Evolutionary conservation across 2,329 filamentous ascomycete genomes (phyloP).

Genomic region (Coniochaeta sp.): DNA sequence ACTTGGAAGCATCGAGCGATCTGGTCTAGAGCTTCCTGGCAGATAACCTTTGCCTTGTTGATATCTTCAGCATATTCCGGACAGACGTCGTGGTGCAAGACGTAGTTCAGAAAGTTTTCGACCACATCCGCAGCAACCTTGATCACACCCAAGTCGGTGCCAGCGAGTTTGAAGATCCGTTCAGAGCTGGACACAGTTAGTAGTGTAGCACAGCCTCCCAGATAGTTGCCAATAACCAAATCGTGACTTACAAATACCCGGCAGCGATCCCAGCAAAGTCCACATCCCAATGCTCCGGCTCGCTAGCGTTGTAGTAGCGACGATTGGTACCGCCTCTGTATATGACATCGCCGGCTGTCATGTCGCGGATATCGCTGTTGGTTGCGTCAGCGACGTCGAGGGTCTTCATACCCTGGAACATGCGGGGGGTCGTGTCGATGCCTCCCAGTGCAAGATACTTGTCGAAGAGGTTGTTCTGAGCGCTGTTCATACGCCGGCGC

Average conservation of each 20-base stretch:
- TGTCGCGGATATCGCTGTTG: slow-evolving; percentile 55
- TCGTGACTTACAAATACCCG: slow-evolving; percentile 62
- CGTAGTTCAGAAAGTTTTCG: slow-evolving; percentile 81
- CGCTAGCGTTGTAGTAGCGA: slow-evolving; percentile 42
- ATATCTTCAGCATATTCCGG: slow-evolving; percentile 70
- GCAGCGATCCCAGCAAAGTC: slow-evolving; percentile 74
- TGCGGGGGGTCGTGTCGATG: slow-evolving; percentile 49
- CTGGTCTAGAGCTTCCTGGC: slow-evolving; percentile 59
- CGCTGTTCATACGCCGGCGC: slow-evolving; percentile 64
- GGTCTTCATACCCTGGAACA: slow-evolving; percentile 55
- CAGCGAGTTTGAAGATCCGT: slow-evolving; percentile 47
- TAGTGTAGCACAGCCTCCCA: neutral
- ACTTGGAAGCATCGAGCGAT: slow-evolving; percentile 52
- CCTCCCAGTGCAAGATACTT: slow-evolving; percentile 82
- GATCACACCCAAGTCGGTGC: slow-evolving; percentile 47
- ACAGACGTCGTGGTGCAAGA: slow-evolving; percentile 78
- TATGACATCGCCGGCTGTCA: slow-evolving; percentile 56
- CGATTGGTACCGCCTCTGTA: slow-evolving; percentile 27
- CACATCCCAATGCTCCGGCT: slow-evolving; percentile 58
- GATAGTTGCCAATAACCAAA: neutral
- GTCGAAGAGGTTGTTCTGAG: slow-evolving; percentile 59
- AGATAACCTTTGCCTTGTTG: slow-evolving; percentile 56
- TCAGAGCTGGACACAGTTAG: slow-evolving; percentile 35
- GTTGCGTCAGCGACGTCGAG: slow-evolving; percentile 47
- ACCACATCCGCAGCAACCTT: slow-evolving; percentile 60